Base-by-base conservation (phyloP, 106 monocot species). In the Acorus gramineus region DNA sequence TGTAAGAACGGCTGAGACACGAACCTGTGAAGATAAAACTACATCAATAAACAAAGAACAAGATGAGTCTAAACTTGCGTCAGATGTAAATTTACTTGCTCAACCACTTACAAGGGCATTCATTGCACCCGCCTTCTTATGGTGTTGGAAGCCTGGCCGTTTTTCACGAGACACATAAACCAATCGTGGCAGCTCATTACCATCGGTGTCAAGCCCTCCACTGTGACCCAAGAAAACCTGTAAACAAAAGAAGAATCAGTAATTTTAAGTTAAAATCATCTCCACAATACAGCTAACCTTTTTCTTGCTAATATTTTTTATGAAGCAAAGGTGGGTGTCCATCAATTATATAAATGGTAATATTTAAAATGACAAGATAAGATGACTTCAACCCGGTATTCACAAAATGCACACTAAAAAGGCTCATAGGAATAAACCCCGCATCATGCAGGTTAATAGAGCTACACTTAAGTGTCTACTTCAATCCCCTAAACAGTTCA, bases 1-100 rank as follows among this genome's bases (percentile, higher is more conserved):
- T 11, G 78, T 83, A 46, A 83, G 71, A 48, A 83, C 82, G 11
- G 75, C 82, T 50, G 82, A 83, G 5, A 83, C 82, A 42, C 82
- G 74, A 11, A 83, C 78, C 82, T 83, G 75, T 45, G 52, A 2
- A 46, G 9, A 13, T 10, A 9, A 46, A 6, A 7, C 28, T 44
- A 5, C 7, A 53, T 6, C 43, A 42, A 9, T 49, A 8, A 52
- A 64, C 3, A 44, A 11, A 8, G 47, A 11, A 28, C 49, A 10
- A 53, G 52, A 4, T 44, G 11, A 5, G 60, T 44, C 11, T 11
- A 60, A 7, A 44, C 6, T 6, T 7, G 7, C 8, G 43, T 11
- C 5, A 12, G 4, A 11, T 44, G 44, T 43, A 11, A 46, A 56
- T 55, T 4, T 48, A 13, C 4, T 4, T 42, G 28, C 51, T 42